These are phyloP conservation scores for Hymenoscyphus albidus DNA, from an alignment of 2,329 filamentous ascomycete species.

Conservation along the genomic window DNA sequence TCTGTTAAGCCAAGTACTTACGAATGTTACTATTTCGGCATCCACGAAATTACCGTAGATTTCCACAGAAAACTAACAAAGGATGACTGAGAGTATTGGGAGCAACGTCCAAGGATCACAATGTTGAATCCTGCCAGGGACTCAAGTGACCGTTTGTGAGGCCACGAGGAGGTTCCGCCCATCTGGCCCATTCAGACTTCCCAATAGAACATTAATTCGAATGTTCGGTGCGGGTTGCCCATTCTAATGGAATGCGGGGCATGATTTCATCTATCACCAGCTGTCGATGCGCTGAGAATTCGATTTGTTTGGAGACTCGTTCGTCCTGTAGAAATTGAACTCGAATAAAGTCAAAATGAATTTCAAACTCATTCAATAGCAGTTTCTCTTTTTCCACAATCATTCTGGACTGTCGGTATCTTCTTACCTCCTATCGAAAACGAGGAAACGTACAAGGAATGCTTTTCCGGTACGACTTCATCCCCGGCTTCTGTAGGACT, in stretches of 20 bases:
- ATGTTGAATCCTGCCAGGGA: background rate
- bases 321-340: background rate
- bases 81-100: too few species aligned
- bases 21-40: too few species aligned
- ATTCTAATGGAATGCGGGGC: background rate
- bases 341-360: background rate
- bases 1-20: too few species aligned
- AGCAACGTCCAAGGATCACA: background rate
- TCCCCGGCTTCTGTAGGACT: conserved; percentile 1
- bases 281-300: background rate
- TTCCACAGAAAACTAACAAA: too few species aligned
- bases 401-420: background rate
- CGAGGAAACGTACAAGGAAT: background rate
- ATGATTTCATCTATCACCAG: background rate
- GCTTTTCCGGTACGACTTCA: background rate
- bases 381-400: background rate
- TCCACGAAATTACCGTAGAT: too few species aligned
- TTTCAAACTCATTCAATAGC: background rate
- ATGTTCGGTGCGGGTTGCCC: background rate
- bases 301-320: background rate
- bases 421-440: background rate
- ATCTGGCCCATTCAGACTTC: background rate
- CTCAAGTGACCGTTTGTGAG: background rate
- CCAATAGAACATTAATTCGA: background rate
- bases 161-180: background rate